phyloP scores from a whole-genome alignment of 148 eudicot genomes.

The Fagopyrum esculentum region DNA sequence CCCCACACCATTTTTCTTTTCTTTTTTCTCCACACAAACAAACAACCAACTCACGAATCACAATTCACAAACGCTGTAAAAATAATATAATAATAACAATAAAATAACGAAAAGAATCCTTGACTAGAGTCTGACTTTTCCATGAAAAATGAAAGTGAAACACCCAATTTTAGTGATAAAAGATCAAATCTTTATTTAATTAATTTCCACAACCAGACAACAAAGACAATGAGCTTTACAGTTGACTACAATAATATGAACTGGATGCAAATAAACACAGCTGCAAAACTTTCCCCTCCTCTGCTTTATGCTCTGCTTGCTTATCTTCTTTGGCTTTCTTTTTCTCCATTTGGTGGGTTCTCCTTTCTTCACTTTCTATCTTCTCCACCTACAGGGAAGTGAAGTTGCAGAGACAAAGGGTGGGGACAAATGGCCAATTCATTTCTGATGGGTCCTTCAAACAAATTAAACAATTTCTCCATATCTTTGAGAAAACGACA shows the following conservation, averaged over 20 bases:
- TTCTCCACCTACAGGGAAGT: background rate
- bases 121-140: background rate
- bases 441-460: background rate
- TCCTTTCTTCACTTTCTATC: background rate
- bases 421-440: background rate
- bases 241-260: background rate
- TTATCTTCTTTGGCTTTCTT: background rate
- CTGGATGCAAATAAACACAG: background rate
- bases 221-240: background rate
- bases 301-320: background rate
- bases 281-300: background rate
- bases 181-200: background rate
- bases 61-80: background rate
- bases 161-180: background rate
- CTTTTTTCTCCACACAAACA: slow-evolving; percentile 5
- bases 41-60: background rate
- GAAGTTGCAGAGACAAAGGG: background rate
- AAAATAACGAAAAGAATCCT: background rate
- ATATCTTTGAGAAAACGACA: slow-evolving; percentile 9
- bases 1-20: slow-evolving; percentile 21
- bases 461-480: background rate
- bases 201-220: background rate
- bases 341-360: background rate
- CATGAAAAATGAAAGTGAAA: background rate
- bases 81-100: background rate